Evolutionary conservation across 148 eudicot species (phyloP).

Genomic region (Selenicereus undatus): DNA sequence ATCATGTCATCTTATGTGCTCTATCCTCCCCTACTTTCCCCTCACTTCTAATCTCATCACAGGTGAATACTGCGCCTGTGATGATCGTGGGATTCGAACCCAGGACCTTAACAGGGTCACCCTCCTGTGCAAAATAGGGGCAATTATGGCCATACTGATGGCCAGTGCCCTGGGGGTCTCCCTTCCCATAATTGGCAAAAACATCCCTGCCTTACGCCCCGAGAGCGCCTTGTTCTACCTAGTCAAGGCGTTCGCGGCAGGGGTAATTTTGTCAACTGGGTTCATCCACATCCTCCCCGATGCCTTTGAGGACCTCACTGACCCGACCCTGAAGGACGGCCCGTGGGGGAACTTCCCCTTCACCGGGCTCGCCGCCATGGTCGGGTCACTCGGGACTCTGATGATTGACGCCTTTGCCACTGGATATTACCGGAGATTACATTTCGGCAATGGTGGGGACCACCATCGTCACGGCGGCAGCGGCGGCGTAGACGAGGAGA

Average conservation of each 20-base stretch:
- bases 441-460: background rate
- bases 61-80: background rate
- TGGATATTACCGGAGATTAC: slow-evolving; percentile 17
- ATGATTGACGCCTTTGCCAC: slow-evolving; percentile 44
- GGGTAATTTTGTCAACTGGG: slow-evolving; percentile 65
- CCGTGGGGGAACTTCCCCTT: slow-evolving; percentile 36
- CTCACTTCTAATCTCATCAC: background rate
- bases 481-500: background rate
- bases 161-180: slow-evolving; percentile 53
- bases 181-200: slow-evolving; percentile 40
- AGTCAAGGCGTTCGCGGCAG: slow-evolving; percentile 61
- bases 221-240: slow-evolving; percentile 42
- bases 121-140: slow-evolving; percentile 33
- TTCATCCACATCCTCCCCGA: slow-evolving; percentile 76
- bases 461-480: background rate
- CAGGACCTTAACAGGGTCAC: background rate
- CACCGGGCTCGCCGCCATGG: slow-evolving; percentile 26
- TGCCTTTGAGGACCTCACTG: slow-evolving; percentile 24
- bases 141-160: slow-evolving; percentile 42
- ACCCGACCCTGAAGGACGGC: slow-evolving; percentile 25
- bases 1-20: background rate
- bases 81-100: background rate
- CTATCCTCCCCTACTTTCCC: slow-evolving; percentile 1
- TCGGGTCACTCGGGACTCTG: slow-evolving; percentile 37
- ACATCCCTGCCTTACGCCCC: slow-evolving; percentile 41